Evolutionary conservation across 2,329 filamentous ascomycete genomes (phyloP).

Genomic region (Colletotrichum sansevieriae): DNA sequence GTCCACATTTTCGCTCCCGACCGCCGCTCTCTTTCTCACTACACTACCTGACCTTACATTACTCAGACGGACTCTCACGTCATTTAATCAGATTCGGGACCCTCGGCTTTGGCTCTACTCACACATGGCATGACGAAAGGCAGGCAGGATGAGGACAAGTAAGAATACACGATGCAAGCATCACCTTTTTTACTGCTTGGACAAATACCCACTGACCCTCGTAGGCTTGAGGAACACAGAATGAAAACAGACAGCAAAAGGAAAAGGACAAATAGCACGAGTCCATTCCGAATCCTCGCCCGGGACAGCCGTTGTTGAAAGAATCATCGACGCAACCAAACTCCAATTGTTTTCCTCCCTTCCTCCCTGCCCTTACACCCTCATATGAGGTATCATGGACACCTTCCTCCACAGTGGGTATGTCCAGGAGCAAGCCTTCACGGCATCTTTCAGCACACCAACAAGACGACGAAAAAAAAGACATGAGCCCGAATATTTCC

Average conservation of each 20-base stretch:
- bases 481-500: not conserved
- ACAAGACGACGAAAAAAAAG: not conserved
- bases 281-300: not conserved
- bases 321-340: slow-evolving; percentile 17
- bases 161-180: slow-evolving; percentile 5
- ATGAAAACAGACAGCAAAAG: not conserved
- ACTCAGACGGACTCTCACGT: not conserved
- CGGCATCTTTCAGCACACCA: too few relatives aligned
- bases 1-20: slow-evolving; percentile 10
- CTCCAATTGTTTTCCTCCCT: not conserved
- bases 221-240: not conserved
- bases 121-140: not conserved
- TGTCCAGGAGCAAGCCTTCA: not conserved
- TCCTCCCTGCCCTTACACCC: not conserved
- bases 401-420: not conserved
- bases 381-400: slow-evolving; percentile 16
- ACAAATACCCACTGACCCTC: slow-evolving; percentile 17
- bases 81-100: not conserved
- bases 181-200: slow-evolving; percentile 19
- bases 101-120: not conserved
- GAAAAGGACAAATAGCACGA: too few relatives aligned
- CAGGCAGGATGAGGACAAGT: not conserved
- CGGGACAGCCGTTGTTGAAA: not conserved
- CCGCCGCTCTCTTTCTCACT: not conserved
- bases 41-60: too few relatives aligned